Evolutionary conservation across 1,139 yeast genomes (phyloP).

Genomic region (Suhomyces bokatorum): DNA sequence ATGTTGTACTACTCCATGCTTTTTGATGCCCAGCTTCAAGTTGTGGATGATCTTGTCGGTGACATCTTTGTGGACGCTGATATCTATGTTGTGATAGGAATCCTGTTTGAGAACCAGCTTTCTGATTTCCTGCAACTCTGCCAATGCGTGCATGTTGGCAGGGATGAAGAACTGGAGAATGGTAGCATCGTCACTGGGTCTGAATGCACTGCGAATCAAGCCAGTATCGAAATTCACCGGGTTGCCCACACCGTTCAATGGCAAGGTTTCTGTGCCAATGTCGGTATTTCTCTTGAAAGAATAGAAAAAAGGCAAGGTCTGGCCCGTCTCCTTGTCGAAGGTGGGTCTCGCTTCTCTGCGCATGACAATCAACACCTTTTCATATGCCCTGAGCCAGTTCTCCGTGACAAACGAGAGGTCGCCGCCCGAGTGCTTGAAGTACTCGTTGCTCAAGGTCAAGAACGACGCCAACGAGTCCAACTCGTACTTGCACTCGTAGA

Average conservation of each 20-base stretch:
- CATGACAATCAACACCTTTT: constrained; percentile 53
- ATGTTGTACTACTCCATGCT: constrained; percentile 66
- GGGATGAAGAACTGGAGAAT: constrained; percentile 80
- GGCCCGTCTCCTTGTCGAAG: constrained; percentile 58
- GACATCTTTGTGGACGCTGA: constrained; percentile 16
- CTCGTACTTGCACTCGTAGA: constrained; percentile 89
- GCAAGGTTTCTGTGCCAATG: constrained; percentile 78
- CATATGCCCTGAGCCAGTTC: constrained; percentile 62
- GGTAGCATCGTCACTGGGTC: constrained; percentile 91
- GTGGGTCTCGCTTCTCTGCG: constrained; percentile 65
- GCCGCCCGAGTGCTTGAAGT: constrained; percentile 52
- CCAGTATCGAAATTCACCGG: constrained; percentile 77
- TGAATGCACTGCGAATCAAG: constrained; percentile 76
- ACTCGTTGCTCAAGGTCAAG: constrained; percentile 71
- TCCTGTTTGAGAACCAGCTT: constrained; percentile 20
- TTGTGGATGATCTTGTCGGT: constrained; percentile 39
- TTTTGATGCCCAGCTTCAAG: constrained; percentile 58
- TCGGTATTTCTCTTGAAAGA: constrained; percentile 73
- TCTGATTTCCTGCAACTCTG: constrained; percentile 52
- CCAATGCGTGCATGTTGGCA: constrained; percentile 76
- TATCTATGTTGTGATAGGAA: constrained; percentile 10
- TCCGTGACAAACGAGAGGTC: constrained; percentile 53
- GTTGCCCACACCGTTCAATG: constrained; percentile 77
- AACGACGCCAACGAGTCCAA: constrained; percentile 85
- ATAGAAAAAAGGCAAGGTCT: constrained; percentile 51